phyloP scores from a whole-genome alignment of 2,329 filamentous ascomycete species.

The Aspergillus neotritici region DNA sequence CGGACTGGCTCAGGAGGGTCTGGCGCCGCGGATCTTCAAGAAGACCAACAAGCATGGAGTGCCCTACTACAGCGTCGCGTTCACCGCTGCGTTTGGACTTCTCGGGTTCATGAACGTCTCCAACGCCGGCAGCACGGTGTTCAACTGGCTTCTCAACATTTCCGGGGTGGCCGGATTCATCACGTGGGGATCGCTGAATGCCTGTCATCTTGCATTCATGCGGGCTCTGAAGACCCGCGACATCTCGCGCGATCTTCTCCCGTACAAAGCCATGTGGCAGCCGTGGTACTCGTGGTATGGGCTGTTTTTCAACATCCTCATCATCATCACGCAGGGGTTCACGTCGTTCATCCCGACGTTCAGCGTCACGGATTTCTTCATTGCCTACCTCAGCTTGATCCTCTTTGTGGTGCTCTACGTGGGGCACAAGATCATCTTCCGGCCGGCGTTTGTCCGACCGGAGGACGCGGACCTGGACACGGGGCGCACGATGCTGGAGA shows the following conservation, averaged over 20 bases:
- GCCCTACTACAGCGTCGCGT: slow-evolving; percentile 41
- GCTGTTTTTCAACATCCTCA: slow-evolving; percentile 59
- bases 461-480: slow-evolving; percentile 41
- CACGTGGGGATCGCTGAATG: slow-evolving; percentile 33
- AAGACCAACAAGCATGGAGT: slow-evolving; percentile 40
- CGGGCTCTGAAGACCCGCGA: slow-evolving; percentile 52
- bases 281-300: slow-evolving; percentile 62
- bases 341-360: slow-evolving; percentile 59
- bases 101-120: slow-evolving; percentile 66
- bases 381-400: slow-evolving; percentile 59
- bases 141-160: slow-evolving; percentile 40
- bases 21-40: slow-evolving; percentile 41
- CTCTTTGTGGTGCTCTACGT: slow-evolving; percentile 56
- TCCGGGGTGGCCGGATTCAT: slow-evolving; percentile 33
- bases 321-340: slow-evolving; percentile 64
- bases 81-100: slow-evolving; percentile 51
- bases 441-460: slow-evolving; percentile 34
- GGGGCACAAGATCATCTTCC: slow-evolving; percentile 52
- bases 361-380: slow-evolving; percentile 57
- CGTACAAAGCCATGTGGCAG: slow-evolving; percentile 58
- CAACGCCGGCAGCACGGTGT: slow-evolving; percentile 55
- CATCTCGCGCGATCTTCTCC: slow-evolving; percentile 53
- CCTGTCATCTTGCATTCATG: slow-evolving; percentile 62
- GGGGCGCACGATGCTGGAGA: slow-evolving; percentile 32
- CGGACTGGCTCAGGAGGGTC: slow-evolving; percentile 51